A percentile compares a stretch with the other conserved stretches of the same genome.
Conservation (phyloP, 2,329 filamentous ascomycete species). For the Sordariomycetes sp. region DNA sequence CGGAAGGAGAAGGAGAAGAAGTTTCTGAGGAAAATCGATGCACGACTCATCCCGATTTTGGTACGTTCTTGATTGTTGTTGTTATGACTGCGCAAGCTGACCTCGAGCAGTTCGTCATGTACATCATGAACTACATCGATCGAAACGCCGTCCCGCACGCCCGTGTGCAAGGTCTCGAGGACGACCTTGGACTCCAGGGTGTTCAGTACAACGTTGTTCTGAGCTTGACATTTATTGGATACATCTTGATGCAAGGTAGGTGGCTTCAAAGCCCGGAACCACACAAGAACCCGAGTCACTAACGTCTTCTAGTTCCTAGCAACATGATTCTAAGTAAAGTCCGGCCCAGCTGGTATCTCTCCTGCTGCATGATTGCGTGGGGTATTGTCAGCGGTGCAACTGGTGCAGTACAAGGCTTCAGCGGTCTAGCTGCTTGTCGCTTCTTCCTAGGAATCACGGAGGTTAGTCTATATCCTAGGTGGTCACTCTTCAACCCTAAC, state of each 20-base stretch:
- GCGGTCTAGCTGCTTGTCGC: conserved; percentile 8
- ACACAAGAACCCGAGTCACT: too few relatives aligned
- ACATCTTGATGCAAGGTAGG: conserved; percentile 21
- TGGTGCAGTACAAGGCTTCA: conserved; percentile 9
- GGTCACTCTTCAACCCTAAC: too few relatives aligned
- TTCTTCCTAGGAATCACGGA: conserved; percentile 14
- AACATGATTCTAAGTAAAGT: conserved; percentile 35
- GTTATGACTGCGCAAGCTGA: not conserved
- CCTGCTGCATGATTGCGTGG: conserved; percentile 13
- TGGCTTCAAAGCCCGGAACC: too few relatives aligned
- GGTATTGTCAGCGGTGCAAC: conserved; percentile 13
- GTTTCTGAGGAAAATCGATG: conserved; percentile 52
- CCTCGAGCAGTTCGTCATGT: conserved; percentile 1
- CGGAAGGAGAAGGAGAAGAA: conserved; percentile 37
- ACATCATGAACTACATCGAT: conserved; percentile 40
- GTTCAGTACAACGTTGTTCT: conserved; percentile 26
- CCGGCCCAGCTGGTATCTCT: conserved; percentile 29
- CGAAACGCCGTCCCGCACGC: conserved; percentile 22
- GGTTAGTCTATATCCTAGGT: too few relatives aligned
- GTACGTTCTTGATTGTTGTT: conserved; percentile 13
- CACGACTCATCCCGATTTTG: conserved; percentile 47
- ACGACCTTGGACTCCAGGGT: conserved; percentile 28
- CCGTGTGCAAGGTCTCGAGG: conserved; percentile 30
- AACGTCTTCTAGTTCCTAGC: conserved; percentile 35
- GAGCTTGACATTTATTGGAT: conserved; percentile 24